These are phyloP conservation scores for Nothomitra cinnamomea DNA, from an alignment of 2,329 filamentous ascomycete species.

Conservation along the genomic window DNA sequence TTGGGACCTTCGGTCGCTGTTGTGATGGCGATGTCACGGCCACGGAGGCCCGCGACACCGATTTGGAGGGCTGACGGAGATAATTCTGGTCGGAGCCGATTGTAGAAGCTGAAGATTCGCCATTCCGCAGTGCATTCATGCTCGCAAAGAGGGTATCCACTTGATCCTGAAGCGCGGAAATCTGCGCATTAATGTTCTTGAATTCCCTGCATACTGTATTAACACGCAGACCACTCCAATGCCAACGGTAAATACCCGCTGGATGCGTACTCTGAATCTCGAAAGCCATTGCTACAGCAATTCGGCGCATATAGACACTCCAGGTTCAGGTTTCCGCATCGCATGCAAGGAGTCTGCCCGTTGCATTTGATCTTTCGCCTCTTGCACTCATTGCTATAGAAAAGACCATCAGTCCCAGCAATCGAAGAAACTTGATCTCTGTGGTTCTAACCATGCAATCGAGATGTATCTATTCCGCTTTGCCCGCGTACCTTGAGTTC, in stretches of 20 bases:
- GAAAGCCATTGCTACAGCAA: constrained; percentile 61
- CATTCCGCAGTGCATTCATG: constrained; percentile 46
- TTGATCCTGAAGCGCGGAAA: constrained; percentile 64
- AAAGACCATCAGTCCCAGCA: neutral
- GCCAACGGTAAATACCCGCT: neutral
- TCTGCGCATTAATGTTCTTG: constrained; percentile 59
- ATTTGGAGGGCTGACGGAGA: constrained; percentile 24
- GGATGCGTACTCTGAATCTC: constrained; percentile 54
- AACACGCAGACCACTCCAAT: neutral
- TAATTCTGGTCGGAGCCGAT: constrained; percentile 9
- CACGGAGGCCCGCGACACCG: constrained; percentile 18
- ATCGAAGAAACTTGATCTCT: constrained; percentile 6
- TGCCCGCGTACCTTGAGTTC: neutral
- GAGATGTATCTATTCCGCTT: constrained; percentile 19
- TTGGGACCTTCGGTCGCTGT: constrained; percentile 36
- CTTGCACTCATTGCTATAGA: constrained; percentile 50
- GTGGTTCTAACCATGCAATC: constrained; percentile 18
- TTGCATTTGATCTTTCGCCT: constrained; percentile 63
- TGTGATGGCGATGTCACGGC: constrained; percentile 17
- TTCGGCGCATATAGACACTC: constrained; percentile 49
- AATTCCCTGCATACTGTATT: constrained; percentile 42
- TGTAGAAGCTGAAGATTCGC: constrained; percentile 16
- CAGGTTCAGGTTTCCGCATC: constrained; percentile 51
- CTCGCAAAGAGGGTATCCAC: constrained; percentile 60
- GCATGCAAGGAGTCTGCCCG: constrained; percentile 48